phyloP scores from a whole-genome alignment of 345 rosid species.

The Clausena lansium region DNA sequence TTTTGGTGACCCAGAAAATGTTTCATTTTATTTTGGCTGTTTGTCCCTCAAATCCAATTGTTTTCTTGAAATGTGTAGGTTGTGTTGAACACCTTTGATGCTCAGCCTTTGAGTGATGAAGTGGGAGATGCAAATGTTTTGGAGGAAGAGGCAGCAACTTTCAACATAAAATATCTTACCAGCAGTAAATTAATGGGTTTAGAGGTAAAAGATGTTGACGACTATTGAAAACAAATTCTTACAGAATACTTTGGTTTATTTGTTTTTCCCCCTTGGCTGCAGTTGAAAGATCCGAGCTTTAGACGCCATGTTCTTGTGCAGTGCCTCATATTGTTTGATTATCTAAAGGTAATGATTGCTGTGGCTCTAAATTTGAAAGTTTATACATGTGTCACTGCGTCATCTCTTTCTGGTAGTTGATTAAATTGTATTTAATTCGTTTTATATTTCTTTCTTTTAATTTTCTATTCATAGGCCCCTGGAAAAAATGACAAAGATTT shows the following conservation, averaged over 20 bases:
- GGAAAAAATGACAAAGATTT: constrained; percentile 95
- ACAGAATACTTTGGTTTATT: constrained; percentile 12
- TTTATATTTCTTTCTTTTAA: background rate
- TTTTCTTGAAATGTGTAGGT: constrained; percentile 51
- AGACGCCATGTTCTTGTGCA: constrained; percentile 95
- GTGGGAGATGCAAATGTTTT: constrained; percentile 87
- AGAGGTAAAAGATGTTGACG: constrained; percentile 55
- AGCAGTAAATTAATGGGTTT: constrained; percentile 98
- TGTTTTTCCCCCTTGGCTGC: constrained; percentile 24
- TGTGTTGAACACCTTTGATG: constrained; percentile 87
- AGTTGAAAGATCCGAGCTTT: constrained; percentile 97
- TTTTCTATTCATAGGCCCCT: constrained; percentile 57
- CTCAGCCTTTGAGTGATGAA: constrained; percentile 97
- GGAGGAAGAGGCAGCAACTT: constrained; percentile 94
- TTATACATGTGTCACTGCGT: constrained; percentile 5
- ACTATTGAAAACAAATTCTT: constrained; percentile 12
- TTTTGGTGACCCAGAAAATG: background rate
- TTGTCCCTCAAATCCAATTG: constrained; percentile 1
- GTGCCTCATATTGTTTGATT: constrained; percentile 93
- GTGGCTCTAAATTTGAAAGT: constrained; percentile 6
- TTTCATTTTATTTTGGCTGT: background rate
- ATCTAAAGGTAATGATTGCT: constrained; percentile 64
- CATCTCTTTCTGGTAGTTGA: constrained; percentile 1
- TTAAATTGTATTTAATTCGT: background rate
- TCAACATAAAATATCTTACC: constrained; percentile 90